phyloP scores from a whole-genome alignment of 2,329 filamentous ascomycete species.

The Ophiostoma australiae region DNA sequence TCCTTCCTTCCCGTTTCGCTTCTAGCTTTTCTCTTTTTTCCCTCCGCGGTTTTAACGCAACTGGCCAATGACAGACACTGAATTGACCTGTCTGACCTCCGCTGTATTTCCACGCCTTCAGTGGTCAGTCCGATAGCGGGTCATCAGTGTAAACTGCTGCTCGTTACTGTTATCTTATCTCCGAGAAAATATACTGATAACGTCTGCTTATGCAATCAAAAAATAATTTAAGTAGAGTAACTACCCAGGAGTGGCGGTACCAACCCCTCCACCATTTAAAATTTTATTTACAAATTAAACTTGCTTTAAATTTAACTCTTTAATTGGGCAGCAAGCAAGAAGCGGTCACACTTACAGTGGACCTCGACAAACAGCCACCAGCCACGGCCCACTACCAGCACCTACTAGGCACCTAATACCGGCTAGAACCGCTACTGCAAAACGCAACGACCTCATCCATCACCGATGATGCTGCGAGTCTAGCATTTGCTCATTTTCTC shows the following conservation, averaged over 20 bases:
- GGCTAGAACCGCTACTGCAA: constrained; percentile 11
- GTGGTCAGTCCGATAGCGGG: constrained; percentile 10
- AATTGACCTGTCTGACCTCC: constrained; percentile 15
- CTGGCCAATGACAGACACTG: constrained; percentile 17
- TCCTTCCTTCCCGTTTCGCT: constrained; percentile 13
- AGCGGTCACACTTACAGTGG: constrained; percentile 14
- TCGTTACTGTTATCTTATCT: constrained; percentile 18
- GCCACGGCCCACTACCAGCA: not conserved
- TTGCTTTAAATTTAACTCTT: constrained; percentile 5
- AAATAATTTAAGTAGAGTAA: not conserved
- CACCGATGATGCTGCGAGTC: not conserved
- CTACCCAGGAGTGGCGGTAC: not conserved
- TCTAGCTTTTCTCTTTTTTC: constrained; percentile 15
- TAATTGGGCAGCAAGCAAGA: not conserved
- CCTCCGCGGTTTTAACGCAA: constrained; percentile 19
- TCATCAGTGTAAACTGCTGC: not conserved
- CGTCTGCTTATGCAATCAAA: not conserved
- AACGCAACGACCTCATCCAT: constrained; percentile 10
- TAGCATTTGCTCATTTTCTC: not conserved
- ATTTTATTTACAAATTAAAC: constrained; percentile 10
- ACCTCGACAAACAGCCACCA: not conserved
- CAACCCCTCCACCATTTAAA: constrained; percentile 13
- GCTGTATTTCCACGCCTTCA: constrained; percentile 17
- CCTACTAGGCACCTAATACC: not conserved
- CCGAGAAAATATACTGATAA: constrained; percentile 7